Conservation (phyloP, 2,329 filamentous ascomycete genomes). For the Ilyonectria mors-panacis region DNA sequence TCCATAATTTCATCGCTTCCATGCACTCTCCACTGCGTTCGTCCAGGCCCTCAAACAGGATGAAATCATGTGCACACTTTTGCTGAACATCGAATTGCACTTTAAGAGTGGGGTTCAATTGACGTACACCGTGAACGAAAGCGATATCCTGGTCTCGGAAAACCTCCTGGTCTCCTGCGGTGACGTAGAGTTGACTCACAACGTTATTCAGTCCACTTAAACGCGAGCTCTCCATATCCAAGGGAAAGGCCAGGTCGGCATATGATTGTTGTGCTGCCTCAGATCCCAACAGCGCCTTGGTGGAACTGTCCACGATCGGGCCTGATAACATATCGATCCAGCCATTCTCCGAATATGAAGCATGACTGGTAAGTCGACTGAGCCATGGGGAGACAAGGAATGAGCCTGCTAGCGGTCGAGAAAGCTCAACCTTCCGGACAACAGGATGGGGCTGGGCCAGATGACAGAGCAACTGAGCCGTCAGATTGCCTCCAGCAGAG, state of each 20-base stretch:
- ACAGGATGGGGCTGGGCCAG: constrained; percentile 48
- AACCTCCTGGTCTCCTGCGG: constrained; percentile 29
- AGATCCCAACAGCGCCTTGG: not conserved
- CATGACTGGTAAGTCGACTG: constrained; percentile 2
- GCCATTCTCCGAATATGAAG: constrained; percentile 24
- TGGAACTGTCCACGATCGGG: constrained; percentile 15
- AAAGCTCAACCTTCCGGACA: constrained; percentile 34
- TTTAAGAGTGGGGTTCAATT: constrained; percentile 27
- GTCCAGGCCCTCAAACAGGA: constrained; percentile 28
- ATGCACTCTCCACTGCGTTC: constrained; percentile 20
- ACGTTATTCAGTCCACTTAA: constrained; percentile 24
- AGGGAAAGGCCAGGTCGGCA: constrained; percentile 16
- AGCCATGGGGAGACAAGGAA: constrained; percentile 52
- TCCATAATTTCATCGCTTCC: constrained; percentile 20
- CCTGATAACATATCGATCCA: constrained; percentile 31
- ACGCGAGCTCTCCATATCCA: constrained; percentile 23
- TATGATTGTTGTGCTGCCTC: not conserved
- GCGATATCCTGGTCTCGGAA: constrained; percentile 21
- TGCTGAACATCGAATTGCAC: constrained; percentile 20
- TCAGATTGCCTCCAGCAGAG: constrained; percentile 52
- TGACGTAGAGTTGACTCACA: constrained; percentile 20
- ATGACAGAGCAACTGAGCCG: constrained; percentile 50
- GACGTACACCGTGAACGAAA: constrained; percentile 20
- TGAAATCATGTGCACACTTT: constrained; percentile 31
- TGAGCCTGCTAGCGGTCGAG: constrained; percentile 45